A percentile compares a stretch with the other conserved stretches of the same genome.
Conservation (phyloP, 306 rosid genomes). For the Malus sylvestris region DNA sequence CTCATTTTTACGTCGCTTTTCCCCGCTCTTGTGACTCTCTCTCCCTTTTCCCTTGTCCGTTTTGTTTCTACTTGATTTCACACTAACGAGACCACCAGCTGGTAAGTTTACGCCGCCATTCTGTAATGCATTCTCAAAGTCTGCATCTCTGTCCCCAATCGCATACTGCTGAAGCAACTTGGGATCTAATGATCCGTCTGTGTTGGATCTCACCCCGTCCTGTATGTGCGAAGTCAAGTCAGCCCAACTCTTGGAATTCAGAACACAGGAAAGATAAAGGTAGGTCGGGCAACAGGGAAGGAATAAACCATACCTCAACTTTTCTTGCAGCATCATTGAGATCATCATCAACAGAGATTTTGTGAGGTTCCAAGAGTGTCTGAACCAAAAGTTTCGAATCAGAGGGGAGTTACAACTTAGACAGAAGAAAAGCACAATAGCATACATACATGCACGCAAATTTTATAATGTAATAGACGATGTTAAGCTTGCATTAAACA, state of each 20-base stretch:
- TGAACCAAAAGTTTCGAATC: conserved; percentile 22
- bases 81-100: conserved; percentile 50
- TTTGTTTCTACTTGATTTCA: conserved; percentile 42
- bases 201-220: conserved; percentile 53
- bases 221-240: conserved; percentile 14
- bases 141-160: conserved; percentile 43
- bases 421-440: neutral
- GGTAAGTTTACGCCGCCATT: conserved; percentile 44
- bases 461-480: neutral
- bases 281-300: neutral
- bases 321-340: conserved; percentile 69
- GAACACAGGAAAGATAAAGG: neutral
- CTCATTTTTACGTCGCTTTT: conserved; percentile 35
- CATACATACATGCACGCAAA: neutral
- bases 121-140: conserved; percentile 40
- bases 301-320: conserved; percentile 47
- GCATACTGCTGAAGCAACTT: conserved; percentile 53
- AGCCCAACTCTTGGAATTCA: neutral
- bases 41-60: conserved; percentile 27
- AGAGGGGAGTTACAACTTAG: neutral
- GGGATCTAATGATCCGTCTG: conserved; percentile 35
- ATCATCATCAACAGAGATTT: conserved; percentile 73
- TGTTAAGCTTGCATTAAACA: neutral
- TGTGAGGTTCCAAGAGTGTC: conserved; percentile 71
- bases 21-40: conserved; percentile 38